These are phyloP conservation scores for Lactifluus volemus DNA, from an alignment of 768 basidiomycete genomes.

Conservation along the genomic window DNA sequence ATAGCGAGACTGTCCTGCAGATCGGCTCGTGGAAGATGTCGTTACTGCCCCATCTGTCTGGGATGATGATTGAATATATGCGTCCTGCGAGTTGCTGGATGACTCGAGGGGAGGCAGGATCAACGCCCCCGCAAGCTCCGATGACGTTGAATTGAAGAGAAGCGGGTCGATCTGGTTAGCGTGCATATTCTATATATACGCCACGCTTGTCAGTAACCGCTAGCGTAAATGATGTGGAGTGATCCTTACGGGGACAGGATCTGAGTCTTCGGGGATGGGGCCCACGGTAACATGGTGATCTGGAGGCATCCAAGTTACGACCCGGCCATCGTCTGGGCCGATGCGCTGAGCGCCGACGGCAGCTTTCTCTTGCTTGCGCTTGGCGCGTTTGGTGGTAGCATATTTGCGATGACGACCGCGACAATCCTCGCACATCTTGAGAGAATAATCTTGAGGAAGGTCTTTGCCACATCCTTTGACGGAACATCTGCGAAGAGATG, in stretches of 20 bases:
- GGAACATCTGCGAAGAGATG: slow-evolving; percentile 27
- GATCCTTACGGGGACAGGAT: slow-evolving; percentile 1
- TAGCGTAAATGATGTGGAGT: background rate
- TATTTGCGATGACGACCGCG: slow-evolving; percentile 43
- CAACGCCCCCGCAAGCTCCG: slow-evolving; percentile 42
- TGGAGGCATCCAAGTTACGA: slow-evolving; percentile 25
- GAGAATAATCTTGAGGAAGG: slow-evolving; percentile 26
- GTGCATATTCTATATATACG: slow-evolving; percentile 10
- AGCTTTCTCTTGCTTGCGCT: slow-evolving; percentile 44
- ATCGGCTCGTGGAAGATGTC: background rate
- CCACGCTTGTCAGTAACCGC: background rate
- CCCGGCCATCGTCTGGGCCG: slow-evolving; percentile 12
- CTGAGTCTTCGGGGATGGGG: slow-evolving; percentile 4
- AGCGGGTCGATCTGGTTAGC: slow-evolving; percentile 25
- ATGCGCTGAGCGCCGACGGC: slow-evolving; percentile 20
- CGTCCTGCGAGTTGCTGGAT: background rate
- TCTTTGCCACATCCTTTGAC: slow-evolving; percentile 36
- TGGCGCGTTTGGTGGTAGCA: slow-evolving; percentile 41
- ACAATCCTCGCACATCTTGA: slow-evolving; percentile 48
- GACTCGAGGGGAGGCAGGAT: slow-evolving; percentile 27
- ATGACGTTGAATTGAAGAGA: slow-evolving; percentile 30
- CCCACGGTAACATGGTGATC: slow-evolving; percentile 14
- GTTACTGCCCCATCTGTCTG: background rate
- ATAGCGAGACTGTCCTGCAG: slow-evolving; percentile 26
- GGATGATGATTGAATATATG: slow-evolving; percentile 1